phyloP scores from a whole-genome alignment of 805 yeast species.

The Metschnikowia amazonensis region DNA sequence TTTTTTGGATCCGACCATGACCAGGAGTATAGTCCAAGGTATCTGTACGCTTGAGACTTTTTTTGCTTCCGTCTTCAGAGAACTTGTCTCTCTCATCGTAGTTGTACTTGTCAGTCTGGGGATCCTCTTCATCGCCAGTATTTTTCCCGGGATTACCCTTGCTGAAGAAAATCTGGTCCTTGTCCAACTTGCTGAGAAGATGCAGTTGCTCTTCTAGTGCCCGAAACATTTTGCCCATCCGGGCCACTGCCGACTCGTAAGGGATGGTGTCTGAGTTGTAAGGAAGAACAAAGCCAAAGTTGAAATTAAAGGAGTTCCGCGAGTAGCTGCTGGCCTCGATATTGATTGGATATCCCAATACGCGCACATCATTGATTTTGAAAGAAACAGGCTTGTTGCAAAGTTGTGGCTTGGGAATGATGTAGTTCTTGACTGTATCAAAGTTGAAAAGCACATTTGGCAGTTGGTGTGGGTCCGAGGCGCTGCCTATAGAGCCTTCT shows the following conservation, averaged over 20 bases:
- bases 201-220: slow-evolving; percentile 88
- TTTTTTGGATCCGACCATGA: slow-evolving; percentile 30
- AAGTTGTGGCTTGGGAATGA: slow-evolving; percentile 89
- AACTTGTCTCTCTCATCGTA: not conserved
- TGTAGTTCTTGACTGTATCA: slow-evolving; percentile 81
- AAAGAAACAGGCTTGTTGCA: slow-evolving; percentile 79
- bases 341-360: slow-evolving; percentile 87
- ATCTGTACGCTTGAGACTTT: not conserved
- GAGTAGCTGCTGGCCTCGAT: slow-evolving; percentile 72
- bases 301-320: slow-evolving; percentile 89
- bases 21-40: slow-evolving; percentile 28
- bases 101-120: slow-evolving; percentile 1
- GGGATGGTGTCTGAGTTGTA: slow-evolving; percentile 78
- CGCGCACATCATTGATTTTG: slow-evolving; percentile 62
- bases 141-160: not conserved
- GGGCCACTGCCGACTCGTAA: slow-evolving; percentile 77
- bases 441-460: slow-evolving; percentile 55
- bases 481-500: slow-evolving; percentile 50
- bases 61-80: too few species aligned
- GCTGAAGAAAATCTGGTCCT: slow-evolving; percentile 36
- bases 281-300: slow-evolving; percentile 87
- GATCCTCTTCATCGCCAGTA: not conserved
- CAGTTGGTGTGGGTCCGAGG: slow-evolving; percentile 7
- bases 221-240: slow-evolving; percentile 84
- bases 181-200: slow-evolving; percentile 54